Conservation (phyloP, 768 basidiomycete genomes). For the Butyriboletus loyo region DNA sequence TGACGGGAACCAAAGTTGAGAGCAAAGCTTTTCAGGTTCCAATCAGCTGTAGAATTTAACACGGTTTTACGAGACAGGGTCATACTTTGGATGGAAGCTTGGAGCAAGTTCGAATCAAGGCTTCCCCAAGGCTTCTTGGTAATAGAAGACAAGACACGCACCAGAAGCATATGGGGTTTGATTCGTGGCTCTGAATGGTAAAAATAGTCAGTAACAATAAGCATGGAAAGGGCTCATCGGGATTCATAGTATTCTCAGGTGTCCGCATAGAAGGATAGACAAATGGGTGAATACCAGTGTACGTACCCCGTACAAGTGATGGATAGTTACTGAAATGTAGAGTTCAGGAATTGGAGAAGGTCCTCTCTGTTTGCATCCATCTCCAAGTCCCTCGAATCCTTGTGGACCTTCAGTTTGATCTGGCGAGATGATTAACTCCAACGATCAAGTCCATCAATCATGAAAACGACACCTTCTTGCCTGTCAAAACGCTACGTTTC, state of each 20-base stretch:
- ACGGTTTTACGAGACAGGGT: background rate
- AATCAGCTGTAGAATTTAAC: background rate
- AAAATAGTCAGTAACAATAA: background rate
- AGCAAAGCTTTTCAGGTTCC: background rate
- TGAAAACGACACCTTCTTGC: conserved; percentile 49
- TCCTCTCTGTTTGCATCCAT: conserved; percentile 55
- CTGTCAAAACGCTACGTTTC: conserved; percentile 54
- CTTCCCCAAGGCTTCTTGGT: background rate
- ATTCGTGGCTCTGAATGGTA: background rate
- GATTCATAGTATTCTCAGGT: background rate
- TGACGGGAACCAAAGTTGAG: background rate
- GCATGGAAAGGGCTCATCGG: background rate
- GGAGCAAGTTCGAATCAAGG: background rate
- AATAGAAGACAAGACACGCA: background rate
- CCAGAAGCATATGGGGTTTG: background rate
- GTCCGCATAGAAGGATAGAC: background rate
- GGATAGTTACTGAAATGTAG: conserved; percentile 35
- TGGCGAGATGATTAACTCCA: conserved; percentile 16
- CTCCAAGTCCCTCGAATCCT: conserved; percentile 53
- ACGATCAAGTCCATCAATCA: background rate
- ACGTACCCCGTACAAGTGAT: background rate
- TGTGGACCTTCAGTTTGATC: conserved; percentile 66
- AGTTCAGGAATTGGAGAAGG: conserved; percentile 54
- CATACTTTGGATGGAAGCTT: background rate
- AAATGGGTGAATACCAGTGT: background rate